A percentile compares a stretch with the other conserved stretches of the same genome.
Evolutionary conservation across 345 rosid genomes (phyloP).

Genomic region (Dipteronia sinensis): DNA sequence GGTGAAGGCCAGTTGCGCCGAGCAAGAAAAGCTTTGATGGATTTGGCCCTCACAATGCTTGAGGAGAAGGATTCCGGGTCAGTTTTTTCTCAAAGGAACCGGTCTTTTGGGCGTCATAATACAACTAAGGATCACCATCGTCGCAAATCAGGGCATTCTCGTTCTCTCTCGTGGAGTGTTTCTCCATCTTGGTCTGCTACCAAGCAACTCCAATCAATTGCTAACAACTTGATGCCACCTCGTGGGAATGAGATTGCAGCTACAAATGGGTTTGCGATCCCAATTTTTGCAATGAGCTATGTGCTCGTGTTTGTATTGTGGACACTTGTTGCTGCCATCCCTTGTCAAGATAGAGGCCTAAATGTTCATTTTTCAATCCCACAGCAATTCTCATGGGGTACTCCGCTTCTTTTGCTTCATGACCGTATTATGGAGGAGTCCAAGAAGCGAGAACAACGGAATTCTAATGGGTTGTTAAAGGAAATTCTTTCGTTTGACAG

Average conservation of each 20-base stretch:
- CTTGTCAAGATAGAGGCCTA: constrained; percentile 47
- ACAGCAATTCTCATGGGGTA: constrained; percentile 32
- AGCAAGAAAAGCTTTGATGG: constrained; percentile 45
- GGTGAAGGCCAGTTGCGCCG: constrained; percentile 41
- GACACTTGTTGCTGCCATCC: constrained; percentile 49
- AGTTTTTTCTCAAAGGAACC: constrained; percentile 33
- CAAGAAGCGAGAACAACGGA: constrained; percentile 32
- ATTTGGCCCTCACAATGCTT: constrained; percentile 40
- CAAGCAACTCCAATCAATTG: constrained; percentile 41
- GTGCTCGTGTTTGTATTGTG: constrained; percentile 39
- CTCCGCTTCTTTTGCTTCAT: constrained; percentile 26
- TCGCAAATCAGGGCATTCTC: constrained; percentile 30
- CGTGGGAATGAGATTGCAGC: constrained; percentile 34
- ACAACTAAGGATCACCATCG: constrained; percentile 19
- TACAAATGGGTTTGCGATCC: constrained; percentile 38
- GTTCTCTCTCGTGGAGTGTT: constrained; percentile 51
- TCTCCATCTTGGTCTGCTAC: constrained; percentile 49
- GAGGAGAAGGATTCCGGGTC: constrained; percentile 44
- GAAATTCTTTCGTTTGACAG: constrained; percentile 39
- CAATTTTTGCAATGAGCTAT: constrained; percentile 36
- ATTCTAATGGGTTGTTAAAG: constrained; percentile 34
- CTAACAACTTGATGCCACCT: constrained; percentile 33
- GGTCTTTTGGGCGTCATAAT: constrained; percentile 35
- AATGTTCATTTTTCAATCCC: constrained; percentile 34
- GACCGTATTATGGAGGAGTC: constrained; percentile 44